A percentile compares a stretch with the other conserved stretches of the same genome.
These are phyloP conservation scores for Phytopythium vexans DNA, from an alignment of 352 stramenopile species.

Conservation along the genomic window DNA sequence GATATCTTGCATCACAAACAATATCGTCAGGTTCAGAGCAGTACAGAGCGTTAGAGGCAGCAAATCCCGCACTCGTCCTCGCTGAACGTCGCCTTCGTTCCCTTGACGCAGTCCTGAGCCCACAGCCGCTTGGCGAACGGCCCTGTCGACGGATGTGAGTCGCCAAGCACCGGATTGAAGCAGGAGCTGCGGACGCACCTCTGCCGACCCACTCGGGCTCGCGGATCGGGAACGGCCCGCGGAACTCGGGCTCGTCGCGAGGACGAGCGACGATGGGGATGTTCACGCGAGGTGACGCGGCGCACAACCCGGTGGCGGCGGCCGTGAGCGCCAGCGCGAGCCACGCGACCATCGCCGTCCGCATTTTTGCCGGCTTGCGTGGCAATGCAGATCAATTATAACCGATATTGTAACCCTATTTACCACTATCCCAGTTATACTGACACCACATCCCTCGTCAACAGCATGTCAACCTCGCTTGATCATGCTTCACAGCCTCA, in stretches of 20 bases:
- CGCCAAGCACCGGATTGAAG: no score
- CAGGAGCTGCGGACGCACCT: slow-evolving; percentile 9
- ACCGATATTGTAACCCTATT: no score
- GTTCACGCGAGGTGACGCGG: slow-evolving; percentile 45
- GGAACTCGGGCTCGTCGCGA: slow-evolving; percentile 6
- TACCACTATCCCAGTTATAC: no score
- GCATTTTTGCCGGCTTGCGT: no score
- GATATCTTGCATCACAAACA: slow-evolving; percentile 25
- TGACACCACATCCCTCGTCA: no score
- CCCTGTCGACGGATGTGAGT: slow-evolving; percentile 11
- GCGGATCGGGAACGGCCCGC: slow-evolving; percentile 42
- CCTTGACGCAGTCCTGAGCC: slow-evolving; percentile 38
- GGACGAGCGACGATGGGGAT: slow-evolving; percentile 56
- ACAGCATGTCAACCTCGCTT: no score
- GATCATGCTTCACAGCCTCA: no score
- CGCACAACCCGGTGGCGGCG: slow-evolving; percentile 15
- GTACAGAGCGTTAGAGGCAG: neutral
- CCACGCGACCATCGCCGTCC: slow-evolving; percentile 2
- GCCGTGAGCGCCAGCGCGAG: slow-evolving; percentile 15
- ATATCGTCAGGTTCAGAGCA: neutral
- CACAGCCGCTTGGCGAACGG: slow-evolving; percentile 31
- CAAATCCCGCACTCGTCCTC: slow-evolving; percentile 33
- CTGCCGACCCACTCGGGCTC: slow-evolving; percentile 37
- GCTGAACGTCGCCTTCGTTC: slow-evolving; percentile 36
- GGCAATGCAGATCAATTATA: no score